Conservation (phyloP, 495 filamentous ascomycete genomes). For the Penicillium soppii region DNA sequence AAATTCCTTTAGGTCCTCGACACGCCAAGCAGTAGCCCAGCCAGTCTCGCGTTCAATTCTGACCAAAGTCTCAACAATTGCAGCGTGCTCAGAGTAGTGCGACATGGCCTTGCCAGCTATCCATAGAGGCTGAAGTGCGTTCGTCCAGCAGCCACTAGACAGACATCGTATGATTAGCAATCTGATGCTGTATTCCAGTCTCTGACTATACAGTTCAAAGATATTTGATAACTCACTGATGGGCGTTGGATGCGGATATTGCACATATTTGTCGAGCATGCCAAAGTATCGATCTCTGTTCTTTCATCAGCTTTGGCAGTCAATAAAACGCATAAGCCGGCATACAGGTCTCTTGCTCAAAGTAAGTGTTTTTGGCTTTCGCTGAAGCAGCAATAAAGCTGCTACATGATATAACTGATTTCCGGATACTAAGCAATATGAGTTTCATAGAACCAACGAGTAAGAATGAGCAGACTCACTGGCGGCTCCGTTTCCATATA, state of each 20-base stretch:
- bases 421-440: constrained; percentile 27
- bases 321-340: not conserved
- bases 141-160: constrained; percentile 43
- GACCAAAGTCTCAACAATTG: constrained; percentile 36
- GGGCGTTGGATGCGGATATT: constrained; percentile 39
- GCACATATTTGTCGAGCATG: constrained; percentile 47
- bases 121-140: constrained; percentile 49
- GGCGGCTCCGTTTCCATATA: constrained; percentile 42
- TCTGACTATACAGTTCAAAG: not conserved
- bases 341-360: constrained; percentile 23
- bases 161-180: not conserved
- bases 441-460: not conserved
- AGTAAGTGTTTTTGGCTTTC: constrained; percentile 31
- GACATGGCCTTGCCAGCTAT: constrained; percentile 45
- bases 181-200: not conserved
- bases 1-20: constrained; percentile 41
- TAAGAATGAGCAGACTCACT: constrained; percentile 18
- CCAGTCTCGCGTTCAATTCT: constrained; percentile 43
- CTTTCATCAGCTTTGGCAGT: not conserved
- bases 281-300: constrained; percentile 40
- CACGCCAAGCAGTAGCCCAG: constrained; percentile 44
- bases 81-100: constrained; percentile 43
- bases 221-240: constrained; percentile 23
- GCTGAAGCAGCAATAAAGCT: constrained; percentile 37
- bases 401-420: constrained; percentile 47